Percentiles rank a stretch among this genome's conserved stretches.
Evolutionary conservation across 306 rosid genomes (phyloP).

Genomic region (Prunus davidiana): DNA sequence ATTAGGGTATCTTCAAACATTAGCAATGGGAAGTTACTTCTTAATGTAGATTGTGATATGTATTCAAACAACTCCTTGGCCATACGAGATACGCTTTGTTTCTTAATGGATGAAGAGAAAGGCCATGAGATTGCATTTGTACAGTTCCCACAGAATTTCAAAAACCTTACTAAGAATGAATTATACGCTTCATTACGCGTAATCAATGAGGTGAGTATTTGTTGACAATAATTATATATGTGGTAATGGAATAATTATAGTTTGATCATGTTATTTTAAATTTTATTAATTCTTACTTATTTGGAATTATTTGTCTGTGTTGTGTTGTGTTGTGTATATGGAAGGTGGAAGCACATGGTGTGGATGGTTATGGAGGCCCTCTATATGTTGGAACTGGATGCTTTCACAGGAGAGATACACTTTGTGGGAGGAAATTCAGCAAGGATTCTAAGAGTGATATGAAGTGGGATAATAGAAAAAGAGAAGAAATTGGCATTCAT

Average conservation of each 20-base stretch:
- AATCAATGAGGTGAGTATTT: slow-evolving; percentile 17
- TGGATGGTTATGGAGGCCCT: slow-evolving; percentile 59
- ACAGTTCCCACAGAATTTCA: slow-evolving; percentile 57
- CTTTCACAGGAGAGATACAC: slow-evolving; percentile 64
- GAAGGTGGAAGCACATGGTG: slow-evolving; percentile 53
- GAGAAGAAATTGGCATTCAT: slow-evolving; percentile 24
- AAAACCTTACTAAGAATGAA: slow-evolving; percentile 58
- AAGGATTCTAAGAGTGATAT: slow-evolving; percentile 18
- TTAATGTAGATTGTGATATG: slow-evolving; percentile 88
- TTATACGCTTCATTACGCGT: slow-evolving; percentile 33
- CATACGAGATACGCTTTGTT: slow-evolving; percentile 68
- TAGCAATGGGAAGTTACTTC: slow-evolving; percentile 58
- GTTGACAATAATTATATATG: too few relatives aligned
- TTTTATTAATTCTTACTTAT: too few relatives aligned
- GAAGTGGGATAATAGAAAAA: slow-evolving; percentile 42
- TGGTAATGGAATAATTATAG: too few relatives aligned
- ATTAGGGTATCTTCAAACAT: slow-evolving; percentile 66
- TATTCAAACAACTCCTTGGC: slow-evolving; percentile 61
- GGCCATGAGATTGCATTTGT: slow-evolving; percentile 67
- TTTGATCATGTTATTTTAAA: too few relatives aligned
- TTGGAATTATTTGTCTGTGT: background rate
- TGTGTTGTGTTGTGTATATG: background rate
- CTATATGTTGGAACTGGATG: slow-evolving; percentile 61
- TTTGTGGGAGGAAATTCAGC: slow-evolving; percentile 52
- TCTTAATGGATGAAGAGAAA: slow-evolving; percentile 67